Base-by-base conservation (phyloP, 73 alveolate species). In the Halteria grandinella region DNA sequence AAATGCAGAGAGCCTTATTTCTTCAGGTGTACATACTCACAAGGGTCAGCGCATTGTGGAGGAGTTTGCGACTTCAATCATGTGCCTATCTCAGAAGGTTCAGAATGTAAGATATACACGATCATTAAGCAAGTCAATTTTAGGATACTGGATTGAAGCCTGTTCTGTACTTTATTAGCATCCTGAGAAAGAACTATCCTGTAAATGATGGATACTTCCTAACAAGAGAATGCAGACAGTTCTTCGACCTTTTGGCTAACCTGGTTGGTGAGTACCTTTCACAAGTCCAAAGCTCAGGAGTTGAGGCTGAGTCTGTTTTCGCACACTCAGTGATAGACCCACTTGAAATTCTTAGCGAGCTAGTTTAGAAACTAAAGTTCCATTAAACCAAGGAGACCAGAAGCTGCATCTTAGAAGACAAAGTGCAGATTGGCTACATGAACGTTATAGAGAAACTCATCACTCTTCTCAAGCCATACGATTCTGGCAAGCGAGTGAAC, bases 141-240 rank as follows among this genome's bases (percentile, higher is more conserved):
- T 48, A 44, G 66, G 57, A 37, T 36, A 23, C 32, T 2, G 55
- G 75, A 14, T 31, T 50, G 36, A 15, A 34, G 25, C 49, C 66
- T 18, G 25, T 73, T 36, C 18, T 48, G 31, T 73, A 48, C 34
- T 17, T 73, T 28, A 21, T 73, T 1, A 54, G 41, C 18, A 0
- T 73, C 7, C 50, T 73, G 8, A 15, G 21, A 10, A 73, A 31
- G 50, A 73, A 73, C 53, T 37, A 54, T 63, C 85, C 85, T 6
- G 47, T 52, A 66, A 49, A 73, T 17, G 57, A 73, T 25, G 21
- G 34, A 15, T 48, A 51, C 25, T 37, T 36, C 18, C 41, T 28
- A 1, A 53, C 74, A 29, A 73, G 85, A 54, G 85, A 73, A 39
- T 48, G 74, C 34, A 53, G 55, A 31, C 49, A 57, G 37, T 73